Conservation (phyloP, 768 basidiomycete species). For the Trametes cingulata region DNA sequence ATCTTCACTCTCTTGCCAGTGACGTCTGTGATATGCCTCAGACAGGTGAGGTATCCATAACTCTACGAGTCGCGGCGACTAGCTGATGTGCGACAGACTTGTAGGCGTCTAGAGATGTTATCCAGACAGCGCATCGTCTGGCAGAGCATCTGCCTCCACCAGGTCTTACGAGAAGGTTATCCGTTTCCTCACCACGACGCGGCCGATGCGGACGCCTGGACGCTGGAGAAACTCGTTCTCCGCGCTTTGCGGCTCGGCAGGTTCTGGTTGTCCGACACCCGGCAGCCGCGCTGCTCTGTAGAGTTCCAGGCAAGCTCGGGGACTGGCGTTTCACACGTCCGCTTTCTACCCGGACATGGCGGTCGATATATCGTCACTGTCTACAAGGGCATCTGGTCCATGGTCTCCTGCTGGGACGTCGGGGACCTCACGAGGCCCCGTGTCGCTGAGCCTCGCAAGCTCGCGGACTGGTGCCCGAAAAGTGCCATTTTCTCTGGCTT, state of each 20-base stretch:
- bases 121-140: conserved; percentile 56
- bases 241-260: conserved; percentile 47
- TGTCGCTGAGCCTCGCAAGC: background rate
- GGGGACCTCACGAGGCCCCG: background rate
- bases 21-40: conserved; percentile 31
- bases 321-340: conserved; percentile 52
- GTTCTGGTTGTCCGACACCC: conserved; percentile 44
- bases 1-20: conserved; percentile 40
- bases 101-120: conserved; percentile 46
- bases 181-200: conserved; percentile 49
- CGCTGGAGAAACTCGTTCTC: conserved; percentile 48
- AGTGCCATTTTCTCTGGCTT: conserved; percentile 55
- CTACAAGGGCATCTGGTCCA: conserved; percentile 63
- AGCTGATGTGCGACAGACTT: conserved; percentile 41
- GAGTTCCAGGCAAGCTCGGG: conserved; percentile 34
- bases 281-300: background rate
- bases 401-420: conserved; percentile 55
- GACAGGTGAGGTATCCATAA: conserved; percentile 14
- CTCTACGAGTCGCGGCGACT: background rate
- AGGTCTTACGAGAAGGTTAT: conserved; percentile 47
- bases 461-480: conserved; percentile 50
- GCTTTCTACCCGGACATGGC: conserved; percentile 49
- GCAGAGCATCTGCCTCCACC: conserved; percentile 47
- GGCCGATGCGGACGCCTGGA: conserved; percentile 37
- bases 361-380: conserved; percentile 51